Evolutionary conservation across 768 basidiomycete genomes (phyloP).

Genomic region (Chlorophyllum brunneum): DNA sequence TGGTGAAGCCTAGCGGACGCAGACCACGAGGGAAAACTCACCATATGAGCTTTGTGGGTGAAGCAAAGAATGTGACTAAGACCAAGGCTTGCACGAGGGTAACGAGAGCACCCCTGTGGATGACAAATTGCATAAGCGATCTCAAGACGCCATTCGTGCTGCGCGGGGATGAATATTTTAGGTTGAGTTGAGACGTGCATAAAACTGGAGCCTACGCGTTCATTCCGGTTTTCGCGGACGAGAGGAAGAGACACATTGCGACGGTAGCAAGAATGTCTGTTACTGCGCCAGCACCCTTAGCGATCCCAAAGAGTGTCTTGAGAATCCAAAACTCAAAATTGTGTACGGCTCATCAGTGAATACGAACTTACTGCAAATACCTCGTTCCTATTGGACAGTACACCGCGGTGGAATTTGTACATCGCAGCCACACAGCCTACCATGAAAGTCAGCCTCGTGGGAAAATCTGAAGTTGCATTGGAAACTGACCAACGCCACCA

Average conservation of each 20-base stretch:
- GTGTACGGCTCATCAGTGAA: too few relatives aligned
- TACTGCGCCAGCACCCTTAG: slow-evolving; percentile 39
- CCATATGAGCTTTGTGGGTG: slow-evolving; percentile 34
- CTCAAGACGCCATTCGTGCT: slow-evolving; percentile 39
- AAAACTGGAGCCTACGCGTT: slow-evolving; percentile 20
- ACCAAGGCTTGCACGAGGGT: slow-evolving; percentile 39
- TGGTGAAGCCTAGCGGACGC: too few relatives aligned
- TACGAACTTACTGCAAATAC: slow-evolving; percentile 27
- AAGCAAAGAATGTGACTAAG: slow-evolving; percentile 37
- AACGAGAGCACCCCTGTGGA: slow-evolving; percentile 41
- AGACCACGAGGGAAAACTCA: slow-evolving; percentile 13
- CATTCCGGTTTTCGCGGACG: slow-evolving; percentile 34
- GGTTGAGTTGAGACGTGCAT: not conserved
- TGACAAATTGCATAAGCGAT: slow-evolving; percentile 34
- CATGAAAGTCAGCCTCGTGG: not conserved
- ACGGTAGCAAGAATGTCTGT: slow-evolving; percentile 42
- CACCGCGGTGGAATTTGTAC: slow-evolving; percentile 28
- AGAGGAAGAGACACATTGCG: slow-evolving; percentile 39
- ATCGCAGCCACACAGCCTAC: slow-evolving; percentile 31
- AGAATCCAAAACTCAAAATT: not conserved
- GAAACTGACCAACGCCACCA: slow-evolving; percentile 25
- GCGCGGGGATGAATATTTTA: not conserved
- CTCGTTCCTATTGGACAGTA: slow-evolving; percentile 26
- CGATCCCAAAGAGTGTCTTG: slow-evolving; percentile 40
- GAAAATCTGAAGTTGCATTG: not conserved